Evolutionary conservation across 1,139 yeast species (phyloP), one percentile per base, ranked within the genome.

Genomic region (Geotrichum fermentans): DNA sequence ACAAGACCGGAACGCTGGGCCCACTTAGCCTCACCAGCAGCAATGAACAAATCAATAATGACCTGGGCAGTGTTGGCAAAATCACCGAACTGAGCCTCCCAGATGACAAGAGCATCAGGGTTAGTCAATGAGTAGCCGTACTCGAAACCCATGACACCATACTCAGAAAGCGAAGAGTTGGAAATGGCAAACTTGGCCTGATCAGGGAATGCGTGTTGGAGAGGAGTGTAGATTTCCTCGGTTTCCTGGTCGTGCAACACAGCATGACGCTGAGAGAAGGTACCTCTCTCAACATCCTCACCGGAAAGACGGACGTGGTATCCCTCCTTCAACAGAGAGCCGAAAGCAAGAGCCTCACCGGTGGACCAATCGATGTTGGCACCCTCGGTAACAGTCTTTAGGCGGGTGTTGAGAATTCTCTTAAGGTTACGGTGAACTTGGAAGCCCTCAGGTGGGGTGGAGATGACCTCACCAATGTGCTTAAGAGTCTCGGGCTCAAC

Each of bases 1-100:
- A 92, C 96, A 58, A 94, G 70, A 68, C 99, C 99, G 17, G 96
- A 86, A 74, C 99, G 86, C 78, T 94, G 98, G 69, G 87, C 86
- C 99, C 99, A 94, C 74, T 94, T 94, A 60, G 89, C 81, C 75
- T 94, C 99, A 68, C 95, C 98, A 66, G 92, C 89, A 43, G 97
- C 88, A 65, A 94, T 79, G 69, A 92, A 94, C 75, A 94, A 98
- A 72, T 94, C 99, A 62, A 88, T 78, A 61, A 94, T 84, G 58
- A 94, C 97, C 76, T 94, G 98, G 29, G 97, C 98, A 61, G 97
- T 92, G 78, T 94, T 94, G 64, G 98, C 98, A 63, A 94, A 94
- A 74, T 94, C 99, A 80, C 99, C 99, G 63, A 94, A 94, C 76
- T 94, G 99, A 51, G 98, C 98, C 75, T 94, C 99, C 99, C 99